Evolutionary conservation across 441 rosid genomes (phyloP), one percentile per base, ranked within the genome.

Genomic region (Jatropha podagrica): DNA sequence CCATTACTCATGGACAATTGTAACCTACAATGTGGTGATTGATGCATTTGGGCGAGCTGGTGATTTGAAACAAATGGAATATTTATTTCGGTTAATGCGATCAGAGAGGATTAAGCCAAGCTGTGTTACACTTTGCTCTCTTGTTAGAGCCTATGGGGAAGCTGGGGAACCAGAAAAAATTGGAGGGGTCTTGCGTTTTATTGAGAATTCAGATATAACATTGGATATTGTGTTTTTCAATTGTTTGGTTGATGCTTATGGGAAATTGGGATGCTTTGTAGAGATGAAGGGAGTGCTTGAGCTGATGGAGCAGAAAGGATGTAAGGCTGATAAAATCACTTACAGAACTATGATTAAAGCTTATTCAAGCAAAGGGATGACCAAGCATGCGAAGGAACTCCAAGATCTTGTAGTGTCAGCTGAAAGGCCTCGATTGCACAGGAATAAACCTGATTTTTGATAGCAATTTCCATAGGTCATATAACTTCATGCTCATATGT

Each of bases 11-110:
- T 92, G 98, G 98, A 92, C 96, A 2, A 86, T 89, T 69, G 90
- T 92, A 72, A 95, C 97, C 38, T 95, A 95, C 87, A 92, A 95
- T 79, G 89, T 92, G 76, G 93, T 91, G 74, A 87, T 95, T 67
- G 98, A 92, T 70, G 95, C 98, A 42, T 95, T 92, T 62, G 97
- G 97, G 52, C 90, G 91, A 38, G 94, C 94, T 26, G 95, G 95
- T 51, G 93, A 91, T 74, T 83, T 95, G 66, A 90, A 86, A 83
- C 97, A 87, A 81, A 91, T 92, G 97, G 98, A 92, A 83, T 90
- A 92, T 76, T 69, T 94, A 68, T 94, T 92, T 81, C 81, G 96
- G 81, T 79, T 94, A 38, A 94, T 92, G 98, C 90, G 78, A 49
- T 87, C 98, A 15, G 96, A 94, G 83, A 88, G 89, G 77, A 90